A percentile compares a stretch with the other conserved stretches of the same genome.
Evolutionary conservation across 495 filamentous ascomycete genomes (phyloP).

Genomic region (Xylaria flabelliformis): DNA sequence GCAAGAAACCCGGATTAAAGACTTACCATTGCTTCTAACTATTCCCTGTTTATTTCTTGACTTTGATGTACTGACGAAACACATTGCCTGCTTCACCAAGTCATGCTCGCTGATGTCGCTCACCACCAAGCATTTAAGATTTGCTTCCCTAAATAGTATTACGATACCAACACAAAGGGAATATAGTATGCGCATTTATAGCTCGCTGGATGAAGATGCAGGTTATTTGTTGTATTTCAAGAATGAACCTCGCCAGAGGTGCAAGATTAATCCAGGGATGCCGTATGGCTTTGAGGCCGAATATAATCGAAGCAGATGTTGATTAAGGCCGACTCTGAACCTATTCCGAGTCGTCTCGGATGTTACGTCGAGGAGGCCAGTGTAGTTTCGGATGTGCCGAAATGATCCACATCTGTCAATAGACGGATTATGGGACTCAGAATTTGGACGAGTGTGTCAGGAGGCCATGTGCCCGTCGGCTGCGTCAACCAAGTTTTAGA

Average conservation of each 20-base stretch:
- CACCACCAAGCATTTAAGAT: background rate
- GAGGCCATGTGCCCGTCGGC: background rate
- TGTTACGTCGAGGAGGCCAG: background rate
- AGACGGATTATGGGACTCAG: background rate
- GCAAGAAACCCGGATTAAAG: background rate
- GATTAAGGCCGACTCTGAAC: background rate
- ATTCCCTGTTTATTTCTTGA: background rate
- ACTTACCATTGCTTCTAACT: background rate
- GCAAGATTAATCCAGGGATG: background rate
- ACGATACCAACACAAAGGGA: background rate
- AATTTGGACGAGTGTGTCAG: conserved; percentile 3
- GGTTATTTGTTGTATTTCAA: background rate
- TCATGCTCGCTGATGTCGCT: background rate
- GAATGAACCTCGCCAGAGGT: background rate
- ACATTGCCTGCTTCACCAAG: background rate
- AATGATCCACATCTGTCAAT: background rate
- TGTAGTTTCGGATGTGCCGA: conserved; percentile 1
- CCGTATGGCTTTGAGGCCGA: background rate
- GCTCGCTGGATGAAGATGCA: background rate
- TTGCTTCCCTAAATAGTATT: background rate
- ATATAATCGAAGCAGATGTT: background rate
- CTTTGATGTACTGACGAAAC: background rate
- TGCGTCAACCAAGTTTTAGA: background rate
- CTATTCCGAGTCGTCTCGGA: background rate
- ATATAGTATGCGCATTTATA: too few relatives aligned